Conservation (phyloP, 2,329 filamentous ascomycete species). For the Penicillium sp. region DNA sequence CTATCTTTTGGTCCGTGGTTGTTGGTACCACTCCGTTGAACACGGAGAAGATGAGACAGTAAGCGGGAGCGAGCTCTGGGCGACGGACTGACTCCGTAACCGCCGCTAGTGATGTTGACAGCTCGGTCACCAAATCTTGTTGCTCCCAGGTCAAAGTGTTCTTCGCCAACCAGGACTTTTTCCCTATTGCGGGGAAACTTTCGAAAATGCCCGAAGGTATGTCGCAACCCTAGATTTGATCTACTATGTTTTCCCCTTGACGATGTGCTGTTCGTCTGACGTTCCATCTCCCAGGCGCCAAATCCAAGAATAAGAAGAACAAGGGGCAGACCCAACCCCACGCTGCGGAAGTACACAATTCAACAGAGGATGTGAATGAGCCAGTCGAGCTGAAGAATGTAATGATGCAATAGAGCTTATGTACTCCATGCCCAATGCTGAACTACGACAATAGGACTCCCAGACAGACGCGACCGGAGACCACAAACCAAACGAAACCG, state of each 20-base stretch:
- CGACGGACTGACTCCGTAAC: conserved; percentile 13
- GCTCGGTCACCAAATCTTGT: conserved; percentile 26
- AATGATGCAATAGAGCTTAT: neutral
- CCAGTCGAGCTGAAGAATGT: conserved; percentile 28
- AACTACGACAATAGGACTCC: conserved; percentile 25
- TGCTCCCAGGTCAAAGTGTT: conserved; percentile 12
- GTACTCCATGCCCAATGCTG: conserved; percentile 20
- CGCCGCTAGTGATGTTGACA: conserved; percentile 45
- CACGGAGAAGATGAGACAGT: neutral
- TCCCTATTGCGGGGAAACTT: conserved; percentile 1
- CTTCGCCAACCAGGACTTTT: neutral
- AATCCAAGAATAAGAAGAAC: conserved; percentile 64
- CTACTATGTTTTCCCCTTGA: neutral
- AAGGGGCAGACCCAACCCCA: conserved; percentile 54
- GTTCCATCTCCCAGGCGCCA: conserved; percentile 44
- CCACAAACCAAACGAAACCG: conserved; percentile 36
- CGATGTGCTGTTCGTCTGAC: conserved; percentile 20
- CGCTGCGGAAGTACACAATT: conserved; percentile 6
- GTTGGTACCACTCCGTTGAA: neutral
- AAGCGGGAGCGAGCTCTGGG: conserved; percentile 24
- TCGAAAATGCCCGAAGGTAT: conserved; percentile 32
- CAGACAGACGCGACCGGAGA: conserved; percentile 21
- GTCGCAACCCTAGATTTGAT: neutral
- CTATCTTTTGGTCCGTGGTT: neutral
- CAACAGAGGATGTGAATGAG: conserved; percentile 25